A percentile compares a stretch with the other conserved stretches of the same genome.
phyloP scores from a whole-genome alignment of 148 eudicot genomes.

The Chenopodium album region DNA sequence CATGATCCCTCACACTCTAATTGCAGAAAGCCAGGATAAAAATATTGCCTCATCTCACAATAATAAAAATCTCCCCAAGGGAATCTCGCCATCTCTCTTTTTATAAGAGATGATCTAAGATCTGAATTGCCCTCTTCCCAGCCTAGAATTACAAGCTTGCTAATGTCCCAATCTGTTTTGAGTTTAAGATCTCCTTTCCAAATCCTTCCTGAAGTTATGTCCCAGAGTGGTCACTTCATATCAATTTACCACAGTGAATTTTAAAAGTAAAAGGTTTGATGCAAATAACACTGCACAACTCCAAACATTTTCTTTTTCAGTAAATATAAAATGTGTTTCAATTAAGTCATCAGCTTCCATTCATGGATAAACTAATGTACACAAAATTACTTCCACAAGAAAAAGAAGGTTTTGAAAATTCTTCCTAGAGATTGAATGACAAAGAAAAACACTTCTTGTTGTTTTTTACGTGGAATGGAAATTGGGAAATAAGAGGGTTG shows the following conservation, averaged over 20 bases:
- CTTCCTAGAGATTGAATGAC: neutral
- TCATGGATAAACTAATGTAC: neutral
- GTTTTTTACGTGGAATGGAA: too few relatives aligned
- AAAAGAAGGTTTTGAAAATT: neutral
- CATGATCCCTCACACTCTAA: neutral
- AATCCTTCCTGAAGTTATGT: neutral
- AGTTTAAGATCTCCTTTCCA: neutral
- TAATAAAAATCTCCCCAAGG: neutral
- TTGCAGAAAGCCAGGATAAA: neutral
- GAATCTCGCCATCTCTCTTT: neutral
- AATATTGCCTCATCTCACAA: neutral
- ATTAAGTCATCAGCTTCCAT: neutral
- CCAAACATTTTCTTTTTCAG: neutral
- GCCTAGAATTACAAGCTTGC: neutral
- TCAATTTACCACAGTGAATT: too few relatives aligned
- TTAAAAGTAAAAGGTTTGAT: neutral
- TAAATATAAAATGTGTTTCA: neutral
- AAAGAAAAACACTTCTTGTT: neutral
- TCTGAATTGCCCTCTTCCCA: conserved; percentile 2
- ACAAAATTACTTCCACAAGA: neutral
- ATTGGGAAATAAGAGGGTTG: too few relatives aligned
- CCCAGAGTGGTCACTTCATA: neutral
- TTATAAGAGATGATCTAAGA: neutral
- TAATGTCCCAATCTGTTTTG: neutral
- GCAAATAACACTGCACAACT: neutral